Conservation (phyloP, 2,329 filamentous ascomycete genomes). For the Xylariomycetidae sp. region DNA sequence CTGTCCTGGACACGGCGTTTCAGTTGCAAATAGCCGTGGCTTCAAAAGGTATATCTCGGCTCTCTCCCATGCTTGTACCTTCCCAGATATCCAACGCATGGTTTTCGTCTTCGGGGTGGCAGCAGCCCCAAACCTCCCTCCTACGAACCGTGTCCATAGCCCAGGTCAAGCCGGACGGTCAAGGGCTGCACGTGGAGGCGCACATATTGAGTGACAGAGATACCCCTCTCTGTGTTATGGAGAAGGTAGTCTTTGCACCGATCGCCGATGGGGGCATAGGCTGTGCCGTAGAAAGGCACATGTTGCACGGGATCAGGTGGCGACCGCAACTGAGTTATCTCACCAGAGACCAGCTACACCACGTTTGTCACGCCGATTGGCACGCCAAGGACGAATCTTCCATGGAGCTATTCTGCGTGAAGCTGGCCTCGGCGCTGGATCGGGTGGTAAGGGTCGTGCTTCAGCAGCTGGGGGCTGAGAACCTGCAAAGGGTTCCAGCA, state of each 20-base stretch:
- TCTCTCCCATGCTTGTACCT: constrained; percentile 23
- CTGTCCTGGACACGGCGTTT: constrained; percentile 30
- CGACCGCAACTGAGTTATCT: constrained; percentile 32
- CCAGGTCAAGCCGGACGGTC: too few relatives aligned
- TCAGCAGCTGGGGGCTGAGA: constrained; percentile 10
- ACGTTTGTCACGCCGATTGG: constrained; percentile 15
- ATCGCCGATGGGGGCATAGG: too few relatives aligned
- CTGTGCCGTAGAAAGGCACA: too few relatives aligned
- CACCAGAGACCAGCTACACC: constrained; percentile 19
- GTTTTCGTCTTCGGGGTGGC: constrained; percentile 28
- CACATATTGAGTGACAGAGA: too few relatives aligned
- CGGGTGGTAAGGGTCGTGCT: constrained; percentile 12
- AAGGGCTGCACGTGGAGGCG: too few relatives aligned
- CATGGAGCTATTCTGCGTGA: constrained; percentile 13
- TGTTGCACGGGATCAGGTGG: constrained; percentile 31
- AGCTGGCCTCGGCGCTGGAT: constrained; percentile 16
- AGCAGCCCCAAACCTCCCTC: too few relatives aligned
- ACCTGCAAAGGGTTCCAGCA: constrained; percentile 13
- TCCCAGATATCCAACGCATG: constrained; percentile 24
- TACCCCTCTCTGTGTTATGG: too few relatives aligned
- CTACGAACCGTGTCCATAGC: too few relatives aligned
- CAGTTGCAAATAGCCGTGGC: constrained; percentile 23
- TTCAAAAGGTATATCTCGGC: constrained; percentile 12
- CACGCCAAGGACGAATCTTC: constrained; percentile 18
- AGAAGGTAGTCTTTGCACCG: too few relatives aligned